A percentile compares a stretch with the other conserved stretches of the same genome.
phyloP scores from a whole-genome alignment of 768 basidiomycete species.

The Grammothele lineata region DNA sequence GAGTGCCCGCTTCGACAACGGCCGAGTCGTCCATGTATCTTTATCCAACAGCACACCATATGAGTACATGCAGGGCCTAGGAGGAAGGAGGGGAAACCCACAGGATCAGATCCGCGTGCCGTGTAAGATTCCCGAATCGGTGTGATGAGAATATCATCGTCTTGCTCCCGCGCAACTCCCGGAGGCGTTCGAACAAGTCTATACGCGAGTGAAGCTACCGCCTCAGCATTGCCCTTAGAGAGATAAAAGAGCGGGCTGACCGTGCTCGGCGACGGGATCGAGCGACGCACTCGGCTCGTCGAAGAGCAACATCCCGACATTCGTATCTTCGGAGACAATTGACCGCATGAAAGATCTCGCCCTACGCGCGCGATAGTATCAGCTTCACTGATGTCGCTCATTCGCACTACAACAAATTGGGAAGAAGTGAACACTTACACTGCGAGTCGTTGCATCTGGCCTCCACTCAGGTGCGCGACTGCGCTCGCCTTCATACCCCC shows the following conservation, averaged over 20 bases:
- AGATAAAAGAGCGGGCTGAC: conserved; percentile 19
- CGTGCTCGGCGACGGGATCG: conserved; percentile 67
- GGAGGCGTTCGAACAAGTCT: conserved; percentile 70
- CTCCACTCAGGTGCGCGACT: conserved; percentile 39
- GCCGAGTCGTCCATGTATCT: conserved; percentile 68
- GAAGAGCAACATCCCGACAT: conserved; percentile 21
- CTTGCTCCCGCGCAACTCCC: conserved; percentile 64
- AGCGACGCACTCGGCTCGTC: conserved; percentile 17
- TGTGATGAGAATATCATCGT: conserved; percentile 88
- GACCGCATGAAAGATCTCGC: conserved; percentile 27
- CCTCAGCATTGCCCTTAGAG: neutral
- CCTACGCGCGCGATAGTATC: no score
- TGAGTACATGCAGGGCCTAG: no score
- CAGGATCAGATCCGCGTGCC: conserved; percentile 65
- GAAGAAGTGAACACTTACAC: conserved; percentile 33
- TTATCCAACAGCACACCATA: neutral
- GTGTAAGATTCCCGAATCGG: conserved; percentile 67
- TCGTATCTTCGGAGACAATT: conserved; percentile 23
- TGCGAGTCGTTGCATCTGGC: conserved; percentile 21
- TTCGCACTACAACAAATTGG: neutral
- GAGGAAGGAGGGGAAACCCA: neutral
- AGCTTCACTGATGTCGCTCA: no score
- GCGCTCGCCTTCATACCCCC: conserved; percentile 52
- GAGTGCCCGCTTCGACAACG: conserved; percentile 64
- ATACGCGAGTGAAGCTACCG: neutral